Evolutionary conservation across 495 filamentous ascomycete species (phyloP), one percentile per base, ranked within the genome.

Genomic region (Hyaloscypha finlandica): DNA sequence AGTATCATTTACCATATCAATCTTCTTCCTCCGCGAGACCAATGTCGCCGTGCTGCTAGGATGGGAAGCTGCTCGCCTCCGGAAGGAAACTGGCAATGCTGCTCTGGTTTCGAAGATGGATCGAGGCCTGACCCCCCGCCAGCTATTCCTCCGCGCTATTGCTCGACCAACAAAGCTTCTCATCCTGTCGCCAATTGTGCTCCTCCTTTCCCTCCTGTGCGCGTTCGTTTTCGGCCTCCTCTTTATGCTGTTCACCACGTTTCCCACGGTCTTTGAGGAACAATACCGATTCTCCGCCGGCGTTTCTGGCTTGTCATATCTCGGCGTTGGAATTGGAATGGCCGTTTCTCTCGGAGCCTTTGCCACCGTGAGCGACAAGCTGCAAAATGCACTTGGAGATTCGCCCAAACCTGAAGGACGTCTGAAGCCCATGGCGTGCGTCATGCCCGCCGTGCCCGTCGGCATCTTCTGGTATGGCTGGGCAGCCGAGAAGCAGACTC

Each of bases 11-110:
- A 58, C 29, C 20, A 78, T 81, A 4, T 90, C 89, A 8, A 71
- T 88, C 61, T 72, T 92, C 31, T 82, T 93, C 20, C 90, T 96
- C 3, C 94, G 93, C 4, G 94, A 97, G 79, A 97, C 94, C 0
- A 97, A 96, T 73, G 89, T 80, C 32, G 77, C 84, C 19, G 87
- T 90, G 30, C 81, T 94, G 30, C 81, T 97, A 35, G 84, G 88
- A 53, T 76, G 83, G 32, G 95, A 95, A 69, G 94, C 94, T 5
- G 77, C 79, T 33, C 78, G 79, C 54, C 75, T 96, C 32, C 87
- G 94, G 30, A 85, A 88, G 70, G 84, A 89, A 67, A 96, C 90
- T 9, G 89, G 89, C 6, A 90, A 97, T 70, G 79, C 87, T 11
- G 78, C 84, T 3, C 68, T 83, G 53, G 74, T 68, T 59, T 86